A percentile compares a stretch with the other conserved stretches of the same genome.
These are phyloP conservation scores for Yamadazyma conglobata DNA, from an alignment of 1,139 yeast species.

Conservation along the genomic window DNA sequence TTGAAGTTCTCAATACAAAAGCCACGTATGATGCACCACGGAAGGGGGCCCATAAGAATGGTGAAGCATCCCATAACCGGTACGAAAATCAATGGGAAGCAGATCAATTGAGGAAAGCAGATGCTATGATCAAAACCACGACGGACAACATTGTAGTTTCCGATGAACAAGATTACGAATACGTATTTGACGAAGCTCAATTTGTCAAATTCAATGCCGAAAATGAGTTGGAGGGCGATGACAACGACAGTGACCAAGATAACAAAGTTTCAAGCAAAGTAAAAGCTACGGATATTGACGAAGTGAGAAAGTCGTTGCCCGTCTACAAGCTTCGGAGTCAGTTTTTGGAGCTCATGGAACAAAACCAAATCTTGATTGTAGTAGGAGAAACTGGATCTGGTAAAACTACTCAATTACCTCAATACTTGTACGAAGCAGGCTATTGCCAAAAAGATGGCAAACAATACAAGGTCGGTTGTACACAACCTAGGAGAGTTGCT, in stretches of 20 bases:
- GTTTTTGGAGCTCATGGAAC: constrained; percentile 57
- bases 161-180: constrained; percentile 59
- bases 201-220: constrained; percentile 63
- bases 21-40: constrained; percentile 11
- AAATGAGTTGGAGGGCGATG: constrained; percentile 28
- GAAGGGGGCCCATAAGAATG: constrained; percentile 9
- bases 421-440: constrained; percentile 80
- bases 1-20: constrained; percentile 30
- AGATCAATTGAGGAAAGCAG: constrained; percentile 56
- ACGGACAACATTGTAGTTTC: constrained; percentile 47
- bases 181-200: constrained; percentile 79
- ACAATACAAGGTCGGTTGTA: constrained; percentile 65
- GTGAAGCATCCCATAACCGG: constrained; percentile 14
- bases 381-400: constrained; percentile 99
- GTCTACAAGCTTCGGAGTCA: constrained; percentile 63
- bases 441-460: constrained; percentile 40
- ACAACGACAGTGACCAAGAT: constrained; percentile 15
- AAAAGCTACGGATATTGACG: constrained; percentile 28
- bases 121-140: constrained; percentile 24
- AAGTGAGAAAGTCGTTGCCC: constrained; percentile 66
- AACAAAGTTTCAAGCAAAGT: constrained; percentile 12
- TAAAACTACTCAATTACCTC: constrained; percentile 93
- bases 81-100: constrained; percentile 60
- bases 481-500: constrained; percentile 95
- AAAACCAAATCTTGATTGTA: constrained; percentile 75